phyloP scores from a whole-genome alignment of 345 rosid species.

The Brassica rapa region DNA sequence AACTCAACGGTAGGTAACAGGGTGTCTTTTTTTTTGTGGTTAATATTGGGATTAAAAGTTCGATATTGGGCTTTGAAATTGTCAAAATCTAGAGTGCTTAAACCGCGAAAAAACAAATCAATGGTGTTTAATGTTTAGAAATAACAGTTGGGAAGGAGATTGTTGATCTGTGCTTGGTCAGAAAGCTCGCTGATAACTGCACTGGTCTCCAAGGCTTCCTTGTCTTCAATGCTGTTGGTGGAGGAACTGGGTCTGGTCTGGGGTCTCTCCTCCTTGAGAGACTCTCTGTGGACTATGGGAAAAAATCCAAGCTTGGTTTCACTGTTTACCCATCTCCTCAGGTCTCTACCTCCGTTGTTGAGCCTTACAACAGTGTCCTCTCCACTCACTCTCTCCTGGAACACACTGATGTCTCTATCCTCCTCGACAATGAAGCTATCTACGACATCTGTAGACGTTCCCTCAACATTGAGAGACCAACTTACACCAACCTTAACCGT shows the following conservation, averaged over 20 bases:
- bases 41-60: not conserved
- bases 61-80: not conserved
- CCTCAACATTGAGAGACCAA: not conserved
- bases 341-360: not conserved
- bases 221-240: not conserved
- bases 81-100: not conserved
- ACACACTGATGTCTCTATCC: constrained; percentile 1
- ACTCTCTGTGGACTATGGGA: not conserved
- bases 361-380: constrained; percentile 1
- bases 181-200: not conserved
- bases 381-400: not conserved
- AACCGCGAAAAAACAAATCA: not conserved
- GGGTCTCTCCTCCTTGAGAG: not conserved
- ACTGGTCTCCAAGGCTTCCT: not conserved
- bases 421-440: not conserved
- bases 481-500: not conserved
- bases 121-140: not conserved
- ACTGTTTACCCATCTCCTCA: not conserved
- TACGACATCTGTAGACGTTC: not conserved
- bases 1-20: not conserved
- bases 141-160: not conserved
- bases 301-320: not conserved
- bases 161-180: not conserved
- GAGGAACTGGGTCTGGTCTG: not conserved
- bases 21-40: not conserved